These are phyloP conservation scores for Morella rubra DNA, from an alignment of 306 rosid genomes.

Conservation along the genomic window DNA sequence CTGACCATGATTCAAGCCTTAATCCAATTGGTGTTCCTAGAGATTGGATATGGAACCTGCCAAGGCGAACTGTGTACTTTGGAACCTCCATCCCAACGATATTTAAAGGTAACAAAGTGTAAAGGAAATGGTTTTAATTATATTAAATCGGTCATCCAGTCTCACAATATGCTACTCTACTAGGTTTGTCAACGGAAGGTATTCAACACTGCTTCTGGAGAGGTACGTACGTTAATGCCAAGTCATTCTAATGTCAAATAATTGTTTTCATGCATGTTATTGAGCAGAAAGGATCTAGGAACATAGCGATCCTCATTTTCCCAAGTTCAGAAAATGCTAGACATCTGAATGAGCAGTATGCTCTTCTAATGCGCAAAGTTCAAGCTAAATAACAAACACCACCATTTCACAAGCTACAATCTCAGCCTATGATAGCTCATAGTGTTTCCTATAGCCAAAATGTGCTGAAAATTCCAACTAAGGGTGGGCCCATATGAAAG, in stretches of 20 bases:
- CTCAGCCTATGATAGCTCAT: not conserved
- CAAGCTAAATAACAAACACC: not conserved
- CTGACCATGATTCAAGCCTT: slow-evolving; percentile 57
- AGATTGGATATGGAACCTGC: slow-evolving; percentile 61
- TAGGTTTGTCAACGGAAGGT: slow-evolving; percentile 78
- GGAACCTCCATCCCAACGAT: slow-evolving; percentile 64
- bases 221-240: slow-evolving; percentile 49
- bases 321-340: not conserved
- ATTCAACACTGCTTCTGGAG: slow-evolving; percentile 93
- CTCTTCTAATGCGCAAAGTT: not conserved
- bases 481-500: slow-evolving; percentile 1
- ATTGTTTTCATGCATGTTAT: not conserved
- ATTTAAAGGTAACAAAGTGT: slow-evolving; percentile 60
- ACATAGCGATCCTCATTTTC: not conserved
- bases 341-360: not conserved
- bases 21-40: slow-evolving; percentile 62
- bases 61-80: slow-evolving; percentile 59
- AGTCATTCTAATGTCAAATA: not conserved
- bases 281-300: not conserved
- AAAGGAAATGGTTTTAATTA: slow-evolving; percentile 2
- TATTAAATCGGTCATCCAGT: not conserved
- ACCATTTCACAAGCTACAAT: not conserved
- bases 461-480: not conserved
- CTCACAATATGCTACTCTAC: slow-evolving; percentile 32
- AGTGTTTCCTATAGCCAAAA: not conserved